Base-by-base conservation (phyloP, 2,329 filamentous ascomycete species). In the Aspergillus viridinutans region DNA sequence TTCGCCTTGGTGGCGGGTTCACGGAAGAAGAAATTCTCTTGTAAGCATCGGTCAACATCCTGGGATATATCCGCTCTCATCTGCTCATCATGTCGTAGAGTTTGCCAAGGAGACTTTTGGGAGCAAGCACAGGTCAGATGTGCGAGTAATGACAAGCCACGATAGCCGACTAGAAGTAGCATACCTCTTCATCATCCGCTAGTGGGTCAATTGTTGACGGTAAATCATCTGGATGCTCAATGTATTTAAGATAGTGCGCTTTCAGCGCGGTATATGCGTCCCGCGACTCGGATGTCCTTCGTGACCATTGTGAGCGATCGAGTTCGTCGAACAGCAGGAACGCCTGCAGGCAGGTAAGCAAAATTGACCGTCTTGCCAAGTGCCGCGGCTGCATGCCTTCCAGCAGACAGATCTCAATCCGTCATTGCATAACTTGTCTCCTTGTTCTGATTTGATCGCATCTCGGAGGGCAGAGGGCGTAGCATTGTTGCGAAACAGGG, bases 1-100 rank as follows among this genome's bases (percentile, higher is more conserved):
- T 90, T 89, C 45, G 81, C 82, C 72, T 97, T 94, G 1, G 90
- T 90, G 14, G 81, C 78, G 12, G 87, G 84, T 64, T 92, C 84
- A 56, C 92, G 91, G 68, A 97, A 99, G 71, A 93, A 95, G 49
- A 85, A 84, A 67, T 94, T 92, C 66, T 97, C 94, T 5, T 93
- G 94, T 73, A 97, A 84, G 69, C 87, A 90, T 62, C 94, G 84
- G 65, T 94, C 89, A 20, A 99, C 92, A 77, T 99, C 94, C 76
- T 97, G 94, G 56, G 89, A 84, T 55, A 99, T 97, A 73, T 99
- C 94, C 52, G 87, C 85, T 60, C 93, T 85, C 35, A 95, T 83
- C 49, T 85, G 79, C 77, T 97, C 91, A 74, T 99, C 93, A 65
- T 88, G 84, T 49, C 91, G 88, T 35, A 94, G 80, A n/a, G 87